Evolutionary conservation across 176 grass and related monocot species (phyloP).

Genomic region (Musa schizocarpa): DNA sequence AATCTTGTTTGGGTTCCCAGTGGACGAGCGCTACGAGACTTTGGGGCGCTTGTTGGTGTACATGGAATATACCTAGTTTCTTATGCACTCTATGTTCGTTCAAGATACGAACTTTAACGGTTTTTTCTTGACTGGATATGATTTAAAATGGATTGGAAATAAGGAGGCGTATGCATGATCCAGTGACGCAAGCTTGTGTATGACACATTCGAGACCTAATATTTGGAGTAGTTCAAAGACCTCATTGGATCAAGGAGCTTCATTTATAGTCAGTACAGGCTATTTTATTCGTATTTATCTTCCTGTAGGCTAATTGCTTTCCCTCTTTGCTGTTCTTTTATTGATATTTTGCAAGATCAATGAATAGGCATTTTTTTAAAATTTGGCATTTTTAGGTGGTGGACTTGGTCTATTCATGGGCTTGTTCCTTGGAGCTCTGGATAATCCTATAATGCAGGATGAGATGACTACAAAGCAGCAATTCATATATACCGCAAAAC

Average conservation of each 20-base stretch:
- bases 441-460: constrained; percentile 61
- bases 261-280: not conserved
- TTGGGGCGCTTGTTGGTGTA: not conserved
- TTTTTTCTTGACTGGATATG: not conserved
- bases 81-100: not conserved
- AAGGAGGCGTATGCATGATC: too few species aligned
- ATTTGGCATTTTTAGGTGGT: constrained; percentile 45
- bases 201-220: too few species aligned
- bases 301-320: not conserved
- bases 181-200: too few species aligned
- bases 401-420: constrained; percentile 86
- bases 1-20: not conserved
- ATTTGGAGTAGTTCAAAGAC: not conserved
- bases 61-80: not conserved
- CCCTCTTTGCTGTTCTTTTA: not conserved
- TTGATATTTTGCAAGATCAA: not conserved
- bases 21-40: not conserved
- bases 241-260: not conserved
- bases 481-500: constrained; percentile 68
- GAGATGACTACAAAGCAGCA: constrained; percentile 81
- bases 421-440: constrained; percentile 80
- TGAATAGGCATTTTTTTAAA: constrained; percentile 17
- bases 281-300: not conserved
- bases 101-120: too few species aligned
- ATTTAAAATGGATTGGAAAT: too few species aligned